phyloP scores from a whole-genome alignment of 352 stramenopile species.

The Phytopythium delawarense region DNA sequence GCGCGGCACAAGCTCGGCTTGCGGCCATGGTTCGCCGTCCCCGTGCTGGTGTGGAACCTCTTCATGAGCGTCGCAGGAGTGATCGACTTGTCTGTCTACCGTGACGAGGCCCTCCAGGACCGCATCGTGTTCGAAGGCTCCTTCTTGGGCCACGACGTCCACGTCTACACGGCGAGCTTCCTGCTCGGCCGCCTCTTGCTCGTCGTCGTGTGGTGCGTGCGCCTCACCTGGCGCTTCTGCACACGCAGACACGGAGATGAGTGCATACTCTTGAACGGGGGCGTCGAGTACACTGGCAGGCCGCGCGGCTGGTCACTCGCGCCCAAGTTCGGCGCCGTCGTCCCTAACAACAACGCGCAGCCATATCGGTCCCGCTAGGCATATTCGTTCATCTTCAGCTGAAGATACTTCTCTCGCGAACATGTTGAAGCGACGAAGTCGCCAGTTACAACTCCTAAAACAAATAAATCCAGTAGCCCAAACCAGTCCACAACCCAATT shows the following conservation, averaged over 20 bases:
- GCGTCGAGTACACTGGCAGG: background rate
- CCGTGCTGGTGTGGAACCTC: constrained; percentile 1
- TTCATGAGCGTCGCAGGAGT: background rate
- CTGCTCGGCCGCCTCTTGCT: constrained; percentile 1
- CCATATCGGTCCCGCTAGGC: too few species aligned
- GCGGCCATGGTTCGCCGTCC: background rate
- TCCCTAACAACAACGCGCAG: background rate
- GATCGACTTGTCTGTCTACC: background rate
- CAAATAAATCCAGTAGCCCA: too few species aligned
- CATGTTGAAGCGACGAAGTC: background rate
- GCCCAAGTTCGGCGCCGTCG: constrained; percentile 3
- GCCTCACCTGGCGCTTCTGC: constrained; percentile 3
- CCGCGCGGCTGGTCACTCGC: background rate
- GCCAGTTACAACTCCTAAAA: too few species aligned
- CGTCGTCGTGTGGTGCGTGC: constrained; percentile 1
- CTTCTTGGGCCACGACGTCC: background rate
- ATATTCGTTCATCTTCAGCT: too few species aligned
- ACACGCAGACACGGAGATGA: background rate
- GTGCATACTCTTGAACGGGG: constrained; percentile 1
- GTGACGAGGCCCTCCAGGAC: background rate
- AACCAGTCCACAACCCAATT: too few species aligned
- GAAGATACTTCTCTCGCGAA: too few species aligned
- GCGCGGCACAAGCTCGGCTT: background rate
- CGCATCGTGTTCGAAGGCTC: background rate
- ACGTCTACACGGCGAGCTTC: constrained; percentile 4